Conservation (phyloP, 2,329 filamentous ascomycete genomes). For the Alternaria triticimaculans region DNA sequence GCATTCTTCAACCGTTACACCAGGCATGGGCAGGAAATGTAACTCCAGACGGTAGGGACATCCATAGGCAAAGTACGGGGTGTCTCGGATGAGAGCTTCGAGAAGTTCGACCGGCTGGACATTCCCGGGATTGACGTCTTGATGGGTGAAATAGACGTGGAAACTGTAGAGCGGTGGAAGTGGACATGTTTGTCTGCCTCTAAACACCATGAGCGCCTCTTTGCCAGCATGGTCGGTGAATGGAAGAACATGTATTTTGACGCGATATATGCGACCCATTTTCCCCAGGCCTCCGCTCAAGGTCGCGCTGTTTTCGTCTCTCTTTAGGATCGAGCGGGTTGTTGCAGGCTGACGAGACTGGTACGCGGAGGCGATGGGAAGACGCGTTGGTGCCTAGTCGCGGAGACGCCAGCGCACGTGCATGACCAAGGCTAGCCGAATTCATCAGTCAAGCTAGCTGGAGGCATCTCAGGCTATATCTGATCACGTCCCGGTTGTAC, state of each 20-base stretch:
- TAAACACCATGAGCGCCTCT: slow-evolving; percentile 14
- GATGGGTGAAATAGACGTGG: slow-evolving; percentile 19
- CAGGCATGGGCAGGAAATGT: neutral
- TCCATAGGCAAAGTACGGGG: neutral
- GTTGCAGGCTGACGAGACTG: neutral
- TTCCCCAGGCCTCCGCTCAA: neutral
- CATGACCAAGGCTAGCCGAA: neutral
- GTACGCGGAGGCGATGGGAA: neutral
- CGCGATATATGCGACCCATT: slow-evolving; percentile 10
- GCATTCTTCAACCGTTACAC: neutral
- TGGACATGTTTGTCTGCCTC: slow-evolving; percentile 10
- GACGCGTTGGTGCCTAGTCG: neutral
- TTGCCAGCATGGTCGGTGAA: slow-evolving; percentile 14
- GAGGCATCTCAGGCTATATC: neutral
- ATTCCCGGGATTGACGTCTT: slow-evolving; percentile 10
- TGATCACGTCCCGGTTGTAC: neutral
- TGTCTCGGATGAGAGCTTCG: slow-evolving; percentile 9
- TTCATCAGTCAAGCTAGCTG: neutral
- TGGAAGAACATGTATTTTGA: slow-evolving; percentile 15
- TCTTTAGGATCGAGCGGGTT: neutral
- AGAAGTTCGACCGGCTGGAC: slow-evolving; percentile 14
- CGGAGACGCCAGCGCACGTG: neutral
- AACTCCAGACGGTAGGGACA: neutral
- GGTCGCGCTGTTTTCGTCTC: neutral
- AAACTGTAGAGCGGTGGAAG: slow-evolving; percentile 19